Evolutionary conservation across 129 eudicot species (phyloP).

Genomic region (Escallonia herrerae): DNA sequence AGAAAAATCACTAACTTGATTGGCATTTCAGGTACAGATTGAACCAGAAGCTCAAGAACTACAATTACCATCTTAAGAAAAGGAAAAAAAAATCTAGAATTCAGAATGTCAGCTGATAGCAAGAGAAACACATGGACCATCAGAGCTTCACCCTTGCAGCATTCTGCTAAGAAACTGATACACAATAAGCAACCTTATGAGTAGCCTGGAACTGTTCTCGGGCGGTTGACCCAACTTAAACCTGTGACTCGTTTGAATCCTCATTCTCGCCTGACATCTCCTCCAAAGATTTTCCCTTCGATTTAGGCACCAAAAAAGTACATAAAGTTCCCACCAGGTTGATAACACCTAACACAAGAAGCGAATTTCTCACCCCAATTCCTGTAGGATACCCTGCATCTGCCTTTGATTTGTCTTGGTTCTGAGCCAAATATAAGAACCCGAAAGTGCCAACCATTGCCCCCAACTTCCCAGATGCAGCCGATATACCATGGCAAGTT

Average conservation of each 20-base stretch:
- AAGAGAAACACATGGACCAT: background rate
- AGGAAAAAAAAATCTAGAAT: background rate
- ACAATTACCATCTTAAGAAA: too few species aligned
- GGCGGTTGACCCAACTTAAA: background rate
- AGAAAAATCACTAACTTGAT: background rate
- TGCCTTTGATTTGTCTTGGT: conserved; percentile 25
- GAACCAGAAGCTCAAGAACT: background rate
- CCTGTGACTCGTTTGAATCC: conserved; percentile 7
- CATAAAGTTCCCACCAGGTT: conserved; percentile 53
- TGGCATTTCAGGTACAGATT: background rate
- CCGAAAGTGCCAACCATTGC: conserved; percentile 81
- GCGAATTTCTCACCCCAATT: conserved; percentile 57
- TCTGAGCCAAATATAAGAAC: conserved; percentile 65
- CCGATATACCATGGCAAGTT: conserved; percentile 79
- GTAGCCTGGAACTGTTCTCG: background rate
- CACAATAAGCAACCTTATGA: background rate
- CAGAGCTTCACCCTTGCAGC: background rate
- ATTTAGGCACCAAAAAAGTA: conserved; percentile 69
- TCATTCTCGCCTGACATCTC: conserved; percentile 69
- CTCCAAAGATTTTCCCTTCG: conserved; percentile 71
- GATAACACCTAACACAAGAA: conserved; percentile 44
- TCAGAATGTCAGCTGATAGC: background rate
- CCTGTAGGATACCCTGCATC: conserved; percentile 50
- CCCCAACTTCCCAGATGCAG: conserved; percentile 69
- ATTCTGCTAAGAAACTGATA: background rate